Conservation (phyloP, 2,329 filamentous ascomycete species). For the Pseudocercospora crystallina region DNA sequence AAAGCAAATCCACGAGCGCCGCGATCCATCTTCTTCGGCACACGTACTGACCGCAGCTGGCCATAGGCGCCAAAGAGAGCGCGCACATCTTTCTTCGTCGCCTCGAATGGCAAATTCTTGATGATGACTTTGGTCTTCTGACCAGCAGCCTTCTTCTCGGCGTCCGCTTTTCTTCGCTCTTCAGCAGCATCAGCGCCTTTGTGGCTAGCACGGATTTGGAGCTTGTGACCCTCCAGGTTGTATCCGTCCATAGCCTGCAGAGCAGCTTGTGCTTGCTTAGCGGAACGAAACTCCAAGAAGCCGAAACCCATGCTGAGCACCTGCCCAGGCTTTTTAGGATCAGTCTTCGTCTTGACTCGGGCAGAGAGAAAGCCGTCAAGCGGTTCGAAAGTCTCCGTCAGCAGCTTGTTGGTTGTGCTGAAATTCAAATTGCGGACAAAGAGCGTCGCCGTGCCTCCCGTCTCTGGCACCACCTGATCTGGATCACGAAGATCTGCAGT, state of each 20-base stretch:
- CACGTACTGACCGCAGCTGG: conserved; percentile 83
- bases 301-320: conserved; percentile 96
- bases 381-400: conserved; percentile 75
- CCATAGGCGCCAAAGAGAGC: conserved; percentile 86
- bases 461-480: conserved; percentile 56
- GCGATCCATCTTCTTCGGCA: conserved; percentile 93
- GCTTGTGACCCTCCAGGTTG: conserved; percentile 80
- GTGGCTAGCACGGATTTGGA: conserved; percentile 83
- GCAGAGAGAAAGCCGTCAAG: conserved; percentile 88
- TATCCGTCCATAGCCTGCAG: conserved; percentile 84
- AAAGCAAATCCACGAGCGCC: conserved; percentile 92
- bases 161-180: conserved; percentile 78
- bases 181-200: conserved; percentile 84
- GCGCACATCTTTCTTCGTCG: conserved; percentile 86
- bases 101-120: conserved; percentile 97
- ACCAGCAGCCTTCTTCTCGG: conserved; percentile 73
- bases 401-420: conserved; percentile 71
- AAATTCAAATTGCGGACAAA: conserved; percentile 96
- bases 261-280: conserved; percentile 75
- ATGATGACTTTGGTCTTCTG: conserved; percentile 90
- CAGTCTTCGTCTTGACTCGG: conserved; percentile 86
- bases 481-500: conserved; percentile 67
- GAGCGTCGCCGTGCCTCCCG: conserved; percentile 63
- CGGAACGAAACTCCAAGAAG: conserved; percentile 83
- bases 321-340: conserved; percentile 86